Evolutionary conservation across 495 filamentous ascomycete species (phyloP).

Genomic region (Amniculicola lignicola): DNA sequence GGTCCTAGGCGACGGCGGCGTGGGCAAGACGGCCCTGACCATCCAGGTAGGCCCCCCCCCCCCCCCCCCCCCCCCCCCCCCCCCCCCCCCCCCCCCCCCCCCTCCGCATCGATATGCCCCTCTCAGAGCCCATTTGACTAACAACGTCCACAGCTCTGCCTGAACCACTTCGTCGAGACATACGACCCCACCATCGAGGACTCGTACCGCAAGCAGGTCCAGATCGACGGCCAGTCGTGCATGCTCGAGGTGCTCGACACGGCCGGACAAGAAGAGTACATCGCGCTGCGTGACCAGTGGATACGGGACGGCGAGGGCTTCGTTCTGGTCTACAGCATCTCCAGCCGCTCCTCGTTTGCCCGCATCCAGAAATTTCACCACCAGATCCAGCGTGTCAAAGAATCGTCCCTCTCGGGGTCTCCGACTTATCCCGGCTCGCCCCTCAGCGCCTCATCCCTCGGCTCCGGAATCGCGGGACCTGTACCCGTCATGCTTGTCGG

Average conservation of each 20-base stretch:
- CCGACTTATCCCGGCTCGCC: slow-evolving; percentile 67
- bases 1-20: slow-evolving; percentile 89
- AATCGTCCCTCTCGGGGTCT: slow-evolving; percentile 73
- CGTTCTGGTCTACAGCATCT: slow-evolving; percentile 96
- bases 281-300: slow-evolving; percentile 95
- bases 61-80: slow-evolving; percentile 5
- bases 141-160: slow-evolving; percentile 56
- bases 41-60: slow-evolving; percentile 70
- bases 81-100: no score
- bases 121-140: background rate
- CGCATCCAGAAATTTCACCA: slow-evolving; percentile 93
- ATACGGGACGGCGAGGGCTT: slow-evolving; percentile 97
- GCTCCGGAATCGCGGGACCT: slow-evolving; percentile 57
- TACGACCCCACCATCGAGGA: slow-evolving; percentile 98
- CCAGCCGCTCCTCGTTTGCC: slow-evolving; percentile 88
- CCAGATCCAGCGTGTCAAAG: slow-evolving; percentile 96
- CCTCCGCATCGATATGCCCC: background rate
- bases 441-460: slow-evolving; percentile 59
- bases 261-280: slow-evolving; percentile 99
- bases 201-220: slow-evolving; percentile 96
- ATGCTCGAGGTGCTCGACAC: slow-evolving; percentile 99
- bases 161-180: slow-evolving; percentile 79
- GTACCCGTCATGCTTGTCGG: slow-evolving; percentile 97
- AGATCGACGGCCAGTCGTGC: slow-evolving; percentile 93
- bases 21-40: slow-evolving; percentile 95